Base-by-base conservation (phyloP, 2,329 filamentous ascomycete genomes). In the Magnaporthales sp. region DNA sequence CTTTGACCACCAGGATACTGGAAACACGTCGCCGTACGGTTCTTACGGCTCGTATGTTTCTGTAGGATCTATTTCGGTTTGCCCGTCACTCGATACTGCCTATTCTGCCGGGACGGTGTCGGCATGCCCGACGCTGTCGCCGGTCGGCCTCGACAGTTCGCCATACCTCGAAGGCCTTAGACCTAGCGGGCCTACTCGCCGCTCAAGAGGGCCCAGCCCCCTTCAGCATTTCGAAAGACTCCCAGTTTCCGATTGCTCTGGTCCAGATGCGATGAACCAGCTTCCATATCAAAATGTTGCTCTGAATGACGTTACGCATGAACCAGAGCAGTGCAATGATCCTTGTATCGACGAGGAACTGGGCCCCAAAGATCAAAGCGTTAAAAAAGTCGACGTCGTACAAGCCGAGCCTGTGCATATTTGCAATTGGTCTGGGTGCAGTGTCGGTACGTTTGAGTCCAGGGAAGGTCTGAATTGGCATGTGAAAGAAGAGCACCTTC, bases 401-500 rank as follows among this genome's bases (percentile, higher is more conserved):
- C 69, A 69, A 62, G 69, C 73, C 26, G 70, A 67, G 19, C 74
- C 78, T 66, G 71, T 71, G 1, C 72, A 80, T 67, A 70, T 74
- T 1, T 82, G 80, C 68, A 75, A 76, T 65, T 82, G 80, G 80
- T 73, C 73, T 1, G 72, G 73, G 26, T 82, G 80, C 56, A 67
- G 71, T 1, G 73, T 75, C 7, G 69, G 73, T 0, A 74, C 74
- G 62, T 82, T 81, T 66, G 70, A 73, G 2, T 76, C 77, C 1
- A 74, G 73, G 15, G 75, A 76, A 38, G 78, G 75, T 9, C 74
- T 81, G 32, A 74, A 76, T 19, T 77, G 79, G 72, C 80, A 82
- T 67, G 78, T 82, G 54, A 80, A 81, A 66, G 72, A 73, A 24
- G 76, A 81, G 62, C 80, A 82, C 67, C 73, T 81, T 11, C 74